Percentiles rank a stretch among this genome's conserved stretches.
phyloP scores from a whole-genome alignment of 2,329 filamentous ascomycete genomes.

The Colletotrichum salicis region DNA sequence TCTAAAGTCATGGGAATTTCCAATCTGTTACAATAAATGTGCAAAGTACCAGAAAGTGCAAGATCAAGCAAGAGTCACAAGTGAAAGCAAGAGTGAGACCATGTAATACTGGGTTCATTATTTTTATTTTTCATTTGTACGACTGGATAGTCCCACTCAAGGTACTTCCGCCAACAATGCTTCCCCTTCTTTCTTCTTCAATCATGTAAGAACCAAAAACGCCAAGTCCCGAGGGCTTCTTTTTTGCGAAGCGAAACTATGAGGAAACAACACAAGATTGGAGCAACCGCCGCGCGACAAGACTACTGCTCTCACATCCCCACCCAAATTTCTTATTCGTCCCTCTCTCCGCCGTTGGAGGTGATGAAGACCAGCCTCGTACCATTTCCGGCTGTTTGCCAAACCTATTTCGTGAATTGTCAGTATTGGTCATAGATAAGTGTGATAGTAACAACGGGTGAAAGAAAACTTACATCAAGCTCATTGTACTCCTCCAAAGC shows the following conservation, averaged over 20 bases:
- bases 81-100: no score
- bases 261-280: background rate
- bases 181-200: background rate
- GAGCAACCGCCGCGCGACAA: background rate
- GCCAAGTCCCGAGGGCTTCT: slow-evolving; percentile 6
- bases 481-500: slow-evolving; percentile 90
- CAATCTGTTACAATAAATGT: background rate
- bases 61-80: no score
- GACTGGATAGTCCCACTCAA: background rate
- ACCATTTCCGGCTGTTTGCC: slow-evolving; percentile 80
- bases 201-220: slow-evolving; percentile 7
- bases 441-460: background rate
- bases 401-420: slow-evolving; percentile 65
- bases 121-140: slow-evolving; percentile 8
- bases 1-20: slow-evolving; percentile 17
- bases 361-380: slow-evolving; percentile 78
- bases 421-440: slow-evolving; percentile 44
- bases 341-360: slow-evolving; percentile 31
- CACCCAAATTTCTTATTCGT: slow-evolving; percentile 10
- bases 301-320: background rate
- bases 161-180: background rate
- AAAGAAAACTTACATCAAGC: slow-evolving; percentile 79
- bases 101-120: background rate
- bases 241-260: slow-evolving; percentile 8
- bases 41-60: no score